A percentile compares a stretch with the other conserved stretches of the same genome.
phyloP scores from a whole-genome alignment of 495 filamentous ascomycete genomes.

The Penicillium cinerascens region DNA sequence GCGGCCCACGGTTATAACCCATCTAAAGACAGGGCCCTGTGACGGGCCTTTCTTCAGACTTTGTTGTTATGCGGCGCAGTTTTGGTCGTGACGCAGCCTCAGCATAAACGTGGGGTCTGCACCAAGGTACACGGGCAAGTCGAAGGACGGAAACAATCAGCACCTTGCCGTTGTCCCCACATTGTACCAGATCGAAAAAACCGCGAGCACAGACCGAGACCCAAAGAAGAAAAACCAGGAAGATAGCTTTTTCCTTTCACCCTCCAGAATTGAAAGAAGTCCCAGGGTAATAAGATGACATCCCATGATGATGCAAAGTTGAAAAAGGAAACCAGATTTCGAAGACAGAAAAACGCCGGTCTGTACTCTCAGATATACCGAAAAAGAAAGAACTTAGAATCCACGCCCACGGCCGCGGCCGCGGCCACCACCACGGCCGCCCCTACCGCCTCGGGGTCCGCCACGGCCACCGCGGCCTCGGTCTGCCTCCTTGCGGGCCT shows the following conservation, averaged over 20 bases:
- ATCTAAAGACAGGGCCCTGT: background rate
- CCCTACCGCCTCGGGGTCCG: conserved; percentile 52
- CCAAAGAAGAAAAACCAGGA: background rate
- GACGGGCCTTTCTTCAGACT: background rate
- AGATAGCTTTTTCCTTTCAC: conserved; percentile 5
- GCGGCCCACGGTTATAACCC: background rate
- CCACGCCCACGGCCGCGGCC: conserved; percentile 57
- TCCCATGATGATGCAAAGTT: conserved; percentile 27
- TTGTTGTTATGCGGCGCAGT: background rate
- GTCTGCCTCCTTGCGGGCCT: conserved; percentile 90
- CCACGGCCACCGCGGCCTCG: conserved; percentile 58
- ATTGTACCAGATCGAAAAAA: background rate
- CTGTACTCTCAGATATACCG: conserved; percentile 16
- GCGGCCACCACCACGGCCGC: conserved; percentile 61
- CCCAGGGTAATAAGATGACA: conserved; percentile 19
- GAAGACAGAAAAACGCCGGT: conserved; percentile 28
- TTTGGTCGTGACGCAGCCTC: background rate
- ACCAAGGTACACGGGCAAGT: too few species aligned
- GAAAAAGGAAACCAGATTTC: conserved; percentile 14
- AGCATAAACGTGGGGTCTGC: background rate
- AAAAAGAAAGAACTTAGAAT: conserved; percentile 39
- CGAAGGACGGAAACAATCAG: background rate
- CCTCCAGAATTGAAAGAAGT: conserved; percentile 18
- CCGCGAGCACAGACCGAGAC: background rate
- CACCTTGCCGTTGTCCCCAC: background rate